These are phyloP conservation scores for Asparagopsis taxiformis DNA, from an alignment of 31 red algal species.

Conservation along the genomic window DNA sequence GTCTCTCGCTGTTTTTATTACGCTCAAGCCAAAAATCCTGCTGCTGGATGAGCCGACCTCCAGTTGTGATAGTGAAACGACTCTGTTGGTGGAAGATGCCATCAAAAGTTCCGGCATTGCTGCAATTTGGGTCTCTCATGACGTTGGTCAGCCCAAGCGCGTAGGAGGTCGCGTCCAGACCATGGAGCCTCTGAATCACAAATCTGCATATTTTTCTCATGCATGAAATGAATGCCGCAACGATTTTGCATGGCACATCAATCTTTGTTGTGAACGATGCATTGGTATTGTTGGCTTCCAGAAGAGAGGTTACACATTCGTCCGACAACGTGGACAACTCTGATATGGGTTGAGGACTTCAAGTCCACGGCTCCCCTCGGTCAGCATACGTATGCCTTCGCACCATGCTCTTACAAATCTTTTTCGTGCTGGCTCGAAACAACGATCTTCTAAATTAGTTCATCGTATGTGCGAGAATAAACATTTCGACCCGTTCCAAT, in stretches of 20 bases:
- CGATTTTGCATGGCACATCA: neutral
- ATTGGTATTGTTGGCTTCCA: too few species aligned
- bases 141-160: conserved; percentile 28
- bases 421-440: too few species aligned
- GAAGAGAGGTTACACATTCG: too few species aligned
- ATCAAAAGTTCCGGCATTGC: conserved; percentile 32
- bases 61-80: conserved; percentile 27
- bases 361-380: too few species aligned
- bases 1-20: conserved; percentile 26
- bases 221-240: neutral
- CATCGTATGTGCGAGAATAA: too few species aligned
- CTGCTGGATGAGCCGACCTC: conserved; percentile 56
- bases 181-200: conserved; percentile 1
- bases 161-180: conserved; percentile 31
- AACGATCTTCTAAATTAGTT: too few species aligned
- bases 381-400: too few species aligned
- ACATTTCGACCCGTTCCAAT: too few species aligned
- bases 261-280: too few species aligned
- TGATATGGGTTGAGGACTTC: too few species aligned
- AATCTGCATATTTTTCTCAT: neutral
- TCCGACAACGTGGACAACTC: too few species aligned
- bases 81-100: conserved; percentile 24
- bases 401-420: too few species aligned
- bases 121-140: conserved; percentile 56
- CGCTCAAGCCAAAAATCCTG: conserved; percentile 41